Evolutionary conservation across 2,329 filamentous ascomycete species (phyloP), one percentile per base, ranked within the genome.

Genomic region (Fusarium euwallaceae): DNA sequence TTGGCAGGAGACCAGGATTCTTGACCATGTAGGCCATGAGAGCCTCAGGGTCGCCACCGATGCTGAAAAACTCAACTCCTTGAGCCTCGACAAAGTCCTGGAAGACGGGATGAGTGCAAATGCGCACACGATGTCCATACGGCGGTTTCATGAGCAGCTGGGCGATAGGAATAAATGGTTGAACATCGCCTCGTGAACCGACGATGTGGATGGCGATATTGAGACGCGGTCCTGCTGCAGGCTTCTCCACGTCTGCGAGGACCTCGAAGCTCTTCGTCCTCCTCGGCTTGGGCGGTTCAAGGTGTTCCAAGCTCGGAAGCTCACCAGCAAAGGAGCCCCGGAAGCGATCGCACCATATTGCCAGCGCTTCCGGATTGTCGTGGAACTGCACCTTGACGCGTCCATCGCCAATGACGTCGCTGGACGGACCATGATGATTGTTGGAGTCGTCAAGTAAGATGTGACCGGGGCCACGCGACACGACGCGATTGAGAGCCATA

Each of bases 81-180:
- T 87, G 83, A 4, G 83, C 81, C 51, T 85, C 81, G 17, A 91
- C 87, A 48, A 91, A 90, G 4, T 86, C 80, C 62, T 87, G 84
- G 75, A 91, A 91, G 5, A 85, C 83, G 10, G 83, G 75, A 74
- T 91, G 89, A 1, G 89, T 91, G 29, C 88, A 89, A 12, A 91
- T 81, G 4, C 89, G 86, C 3, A 91, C 87, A 11, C 89, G 85
- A 74, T 91, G 89, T 3, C 87, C 86, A 64, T 87, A 82, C 0
- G 80, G 79, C 2, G 77, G 64, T n/a, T 73, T 74, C 60, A 68
- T 73, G 2, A 83, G 83, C 4, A 83, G 81, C 71, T 88, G 84
- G 0, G 91, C 90, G 2, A 92, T 82, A 0, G 89, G 88, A 61
- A 92, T 82, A 64, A 92, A 91, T 0, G 89, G 89, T 67, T 92